A percentile compares a stretch with the other conserved stretches of the same genome.
phyloP scores from a whole-genome alignment of 2,329 filamentous ascomycete genomes.

The Diaporthe vaccinii region DNA sequence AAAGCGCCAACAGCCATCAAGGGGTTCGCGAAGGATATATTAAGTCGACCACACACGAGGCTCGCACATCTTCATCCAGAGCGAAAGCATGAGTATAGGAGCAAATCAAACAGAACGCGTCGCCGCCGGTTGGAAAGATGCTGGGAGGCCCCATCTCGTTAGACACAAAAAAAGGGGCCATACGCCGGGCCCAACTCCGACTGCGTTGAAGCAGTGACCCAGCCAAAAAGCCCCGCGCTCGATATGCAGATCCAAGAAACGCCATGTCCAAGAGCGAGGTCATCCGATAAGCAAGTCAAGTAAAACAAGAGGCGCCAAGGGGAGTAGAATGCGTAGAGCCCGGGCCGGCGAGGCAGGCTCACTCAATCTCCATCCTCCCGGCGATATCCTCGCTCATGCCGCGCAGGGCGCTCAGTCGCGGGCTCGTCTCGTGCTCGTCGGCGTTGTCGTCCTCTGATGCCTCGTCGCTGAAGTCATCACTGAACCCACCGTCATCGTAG shows the following conservation, averaged over 20 bases:
- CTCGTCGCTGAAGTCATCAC: constrained; percentile 51
- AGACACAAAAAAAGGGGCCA: neutral
- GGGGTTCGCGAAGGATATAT: neutral
- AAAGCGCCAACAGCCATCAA: neutral
- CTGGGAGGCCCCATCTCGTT: neutral
- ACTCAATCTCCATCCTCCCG: constrained; percentile 72
- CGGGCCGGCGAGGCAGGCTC: neutral
- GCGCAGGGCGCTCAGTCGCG: constrained; percentile 58
- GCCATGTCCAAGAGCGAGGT: constrained; percentile 1
- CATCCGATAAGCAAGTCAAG: neutral
- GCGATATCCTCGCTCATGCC: constrained; percentile 75
- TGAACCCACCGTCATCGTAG: constrained; percentile 60
- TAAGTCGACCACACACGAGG: neutral
- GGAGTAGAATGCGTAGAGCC: neutral
- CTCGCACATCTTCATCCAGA: neutral
- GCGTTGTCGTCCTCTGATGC: constrained; percentile 54
- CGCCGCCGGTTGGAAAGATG: neutral
- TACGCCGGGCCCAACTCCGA: neutral
- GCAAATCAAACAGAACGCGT: neutral
- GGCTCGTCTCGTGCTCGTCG: constrained; percentile 49
- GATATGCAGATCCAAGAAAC: constrained; percentile 18
- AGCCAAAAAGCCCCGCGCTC: neutral
- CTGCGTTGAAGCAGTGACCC: constrained; percentile 38
- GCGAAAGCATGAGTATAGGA: neutral
- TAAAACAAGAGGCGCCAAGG: neutral